Evolutionary conservation across 257 asterid species (phyloP), one percentile per base, ranked within the genome.

Genomic region (Fraxinus excelsior): DNA sequence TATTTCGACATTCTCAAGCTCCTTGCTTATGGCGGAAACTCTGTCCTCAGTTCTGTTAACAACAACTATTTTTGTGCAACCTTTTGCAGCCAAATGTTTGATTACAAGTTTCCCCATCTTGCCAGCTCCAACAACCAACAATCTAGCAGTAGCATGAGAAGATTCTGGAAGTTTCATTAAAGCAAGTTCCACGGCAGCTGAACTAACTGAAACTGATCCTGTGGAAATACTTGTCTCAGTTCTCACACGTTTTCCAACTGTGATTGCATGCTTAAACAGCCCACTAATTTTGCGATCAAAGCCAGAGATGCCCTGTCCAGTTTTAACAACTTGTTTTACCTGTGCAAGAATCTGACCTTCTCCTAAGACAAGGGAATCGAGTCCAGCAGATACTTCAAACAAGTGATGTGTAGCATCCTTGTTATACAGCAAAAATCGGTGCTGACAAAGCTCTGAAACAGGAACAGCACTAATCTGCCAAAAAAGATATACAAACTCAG

Each of bases 171-270:
- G 94, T 77, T 94, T 94, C 90, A 85, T 75, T 78, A 88, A 78
- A 58, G 99, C 97, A 77, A 94, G 97, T 86, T 94, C 97, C 58
- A 94, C 99, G 29, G 99, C 94, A 60, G 99, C 99, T 49, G 99
- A 92, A 81, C 99, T 92, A 78, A 94, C 97, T 9, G 99, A 94
- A 31, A 94, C 96, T 0, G 99, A 90, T 28, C 99, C 99, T 3
- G 91, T 78, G 28, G 99, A 87, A 73, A 91, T 94, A 82, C 72
- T 91, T 67, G 97, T 94, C 77, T 94, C 96, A 13, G 93, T 88
- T 78, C 99, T 88, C 42, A 94, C 99, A 28, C 99, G 90, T 85
- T 94, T 94, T 32, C 99, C 99, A 35, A 89, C 97, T 0, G 92
- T 90, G 71, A 90, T 91, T 29, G 97, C 97, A 35, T 88, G 97